Evolutionary conservation across 2,329 filamentous ascomycete genomes (phyloP), one percentile per base, ranked within the genome.

Genomic region (Phaeosphaeriaceae sp.): DNA sequence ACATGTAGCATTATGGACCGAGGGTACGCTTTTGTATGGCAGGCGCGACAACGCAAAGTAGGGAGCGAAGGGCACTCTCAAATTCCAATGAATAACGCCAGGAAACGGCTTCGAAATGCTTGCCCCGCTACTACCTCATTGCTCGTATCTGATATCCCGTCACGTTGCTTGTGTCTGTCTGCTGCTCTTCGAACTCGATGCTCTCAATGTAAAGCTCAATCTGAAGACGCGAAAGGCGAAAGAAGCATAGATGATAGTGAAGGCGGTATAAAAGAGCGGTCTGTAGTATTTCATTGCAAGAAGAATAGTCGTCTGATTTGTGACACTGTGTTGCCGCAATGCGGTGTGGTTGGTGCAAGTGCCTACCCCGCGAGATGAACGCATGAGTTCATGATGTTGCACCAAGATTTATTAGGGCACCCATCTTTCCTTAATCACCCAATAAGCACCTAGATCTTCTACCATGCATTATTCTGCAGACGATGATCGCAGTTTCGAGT

Each of bases 191-290:
- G 54, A 55, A 7, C 21, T 48, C 4, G 61, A 42, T 33, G 51
- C 49, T 25, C 60, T 54, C 17, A 61, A 61, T 3, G 63, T 51
- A 25, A 59, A 53, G 10, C 60, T 60, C 13, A 65, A 21, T 33
- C 63, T 63, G 20, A 57, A 53, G 47, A 65, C 53, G 17, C 66
- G 61, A 19, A 69, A 63, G n/a, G 61, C 55, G 22, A 67, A 57
- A 7, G 63, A 65, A 7, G 62, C 56, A 40, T 69, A 69, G 2
- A 67, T 57, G 33, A 67, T 53, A 1, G 58, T 46, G 6, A 58
- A 21, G 7, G 65, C 66, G 4, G 63, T 61, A 21, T 58, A 67
- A 15, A 69, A 45, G 15, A 69, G 58, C 1, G 63, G 58, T 11
- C 58, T 63, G 46, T 66, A 66, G 48, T 62, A 66, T 7, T 53